These are phyloP conservation scores for Gamarada debralockiae DNA, from an alignment of 495 filamentous ascomycete species.

Conservation along the genomic window DNA sequence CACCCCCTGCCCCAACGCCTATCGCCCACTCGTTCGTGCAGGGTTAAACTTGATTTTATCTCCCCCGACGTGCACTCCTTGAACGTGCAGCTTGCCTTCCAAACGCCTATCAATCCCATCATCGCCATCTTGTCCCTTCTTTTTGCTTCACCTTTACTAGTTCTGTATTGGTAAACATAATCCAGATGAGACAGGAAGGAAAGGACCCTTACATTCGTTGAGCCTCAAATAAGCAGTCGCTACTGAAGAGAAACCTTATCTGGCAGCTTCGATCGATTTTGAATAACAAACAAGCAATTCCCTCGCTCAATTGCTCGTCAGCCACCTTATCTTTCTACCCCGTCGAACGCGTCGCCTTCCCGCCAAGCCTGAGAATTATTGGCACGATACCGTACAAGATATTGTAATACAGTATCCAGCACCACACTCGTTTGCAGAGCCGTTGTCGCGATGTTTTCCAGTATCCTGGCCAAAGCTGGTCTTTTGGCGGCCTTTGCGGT, in stretches of 20 bases:
- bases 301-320: neutral
- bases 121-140: neutral
- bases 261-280: neutral
- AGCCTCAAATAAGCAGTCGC: conserved; percentile 3
- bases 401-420: neutral
- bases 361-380: too few species aligned
- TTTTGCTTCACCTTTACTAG: neutral
- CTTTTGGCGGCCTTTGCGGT: conserved; percentile 23
- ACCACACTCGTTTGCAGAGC: neutral
- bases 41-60: too few species aligned
- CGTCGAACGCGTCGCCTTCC: too few species aligned
- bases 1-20: too few species aligned
- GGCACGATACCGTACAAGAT: too few species aligned
- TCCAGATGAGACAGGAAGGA: neutral
- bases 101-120: too few species aligned
- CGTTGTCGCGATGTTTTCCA: conserved; percentile 19
- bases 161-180: neutral
- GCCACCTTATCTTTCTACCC: neutral
- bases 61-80: too few species aligned
- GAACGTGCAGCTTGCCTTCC: too few species aligned
- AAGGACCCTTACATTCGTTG: conserved; percentile 4
- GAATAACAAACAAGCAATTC: neutral
- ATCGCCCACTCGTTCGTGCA: too few species aligned
- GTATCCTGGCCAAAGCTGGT: conserved; percentile 1
- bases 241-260: neutral